Conservation (phyloP, 805 yeast genomes). For the Kodamaea kaohsiungensis region DNA sequence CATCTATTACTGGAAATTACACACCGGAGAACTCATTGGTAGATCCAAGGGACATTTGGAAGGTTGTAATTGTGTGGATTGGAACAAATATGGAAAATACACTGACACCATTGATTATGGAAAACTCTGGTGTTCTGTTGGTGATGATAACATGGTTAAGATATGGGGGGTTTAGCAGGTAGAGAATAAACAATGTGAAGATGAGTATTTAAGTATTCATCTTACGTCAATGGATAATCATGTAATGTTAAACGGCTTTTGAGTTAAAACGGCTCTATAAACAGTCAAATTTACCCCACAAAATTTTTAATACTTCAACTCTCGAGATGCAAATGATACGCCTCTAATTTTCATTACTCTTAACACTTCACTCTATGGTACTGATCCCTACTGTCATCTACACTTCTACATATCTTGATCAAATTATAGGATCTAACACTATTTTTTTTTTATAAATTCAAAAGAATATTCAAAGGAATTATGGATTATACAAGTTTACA, state of each 20-base stretch:
- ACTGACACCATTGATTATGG: conserved; percentile 33
- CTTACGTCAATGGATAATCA: no score
- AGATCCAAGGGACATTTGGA: conserved; percentile 63
- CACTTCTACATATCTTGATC: no score
- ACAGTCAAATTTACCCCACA: no score
- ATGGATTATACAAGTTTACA: conserved; percentile 21
- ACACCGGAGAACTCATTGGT: conserved; percentile 65
- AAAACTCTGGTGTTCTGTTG: conserved; percentile 73
- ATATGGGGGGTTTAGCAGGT: conserved; percentile 54
- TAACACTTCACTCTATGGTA: no score
- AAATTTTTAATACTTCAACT: no score
- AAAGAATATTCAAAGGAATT: background rate
- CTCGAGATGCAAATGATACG: no score
- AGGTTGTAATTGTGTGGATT: conserved; percentile 75
- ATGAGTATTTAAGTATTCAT: no score
- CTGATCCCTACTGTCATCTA: no score
- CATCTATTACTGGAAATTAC: conserved; percentile 76
- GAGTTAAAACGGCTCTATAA: no score
- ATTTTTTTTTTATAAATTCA: background rate
- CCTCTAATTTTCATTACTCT: background rate
- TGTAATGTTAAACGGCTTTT: no score
- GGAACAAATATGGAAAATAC: conserved; percentile 47
- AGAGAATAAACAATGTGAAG: background rate
- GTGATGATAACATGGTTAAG: conserved; percentile 74
- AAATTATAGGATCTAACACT: no score